phyloP scores from a whole-genome alignment of 1,284 basidiomycete species.

The Rhodotorula sp. region DNA sequence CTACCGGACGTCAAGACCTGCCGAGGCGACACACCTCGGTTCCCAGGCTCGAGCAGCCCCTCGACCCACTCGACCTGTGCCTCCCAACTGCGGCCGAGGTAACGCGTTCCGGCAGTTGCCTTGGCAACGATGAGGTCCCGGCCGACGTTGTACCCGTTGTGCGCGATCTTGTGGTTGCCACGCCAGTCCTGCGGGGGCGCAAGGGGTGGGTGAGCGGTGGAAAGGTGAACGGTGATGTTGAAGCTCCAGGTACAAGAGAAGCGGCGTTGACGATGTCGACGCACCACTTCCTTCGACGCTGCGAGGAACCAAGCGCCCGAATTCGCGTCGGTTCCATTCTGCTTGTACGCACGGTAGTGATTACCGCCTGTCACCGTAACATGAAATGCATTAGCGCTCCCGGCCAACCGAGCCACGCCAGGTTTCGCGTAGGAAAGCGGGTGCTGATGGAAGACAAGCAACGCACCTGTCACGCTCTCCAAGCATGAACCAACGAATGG shows the following conservation, averaged over 20 bases:
- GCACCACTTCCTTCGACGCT: conserved; percentile 48
- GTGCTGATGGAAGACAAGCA: background rate
- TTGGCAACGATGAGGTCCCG: conserved; percentile 48
- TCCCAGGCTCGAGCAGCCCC: conserved; percentile 47
- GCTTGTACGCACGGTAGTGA: conserved; percentile 52
- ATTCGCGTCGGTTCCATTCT: conserved; percentile 50
- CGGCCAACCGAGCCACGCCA: no score
- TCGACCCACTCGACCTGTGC: conserved; percentile 49
- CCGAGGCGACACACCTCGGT: conserved; percentile 36
- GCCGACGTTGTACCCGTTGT: conserved; percentile 51
- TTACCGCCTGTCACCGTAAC: conserved; percentile 45
- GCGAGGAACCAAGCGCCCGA: conserved; percentile 52
- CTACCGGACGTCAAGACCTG: background rate
- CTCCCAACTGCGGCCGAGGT: conserved; percentile 48
- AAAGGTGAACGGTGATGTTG: no score
- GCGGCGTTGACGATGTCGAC: no score
- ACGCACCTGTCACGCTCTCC: conserved; percentile 50
- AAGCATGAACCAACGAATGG: conserved; percentile 48
- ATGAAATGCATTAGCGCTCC: background rate
- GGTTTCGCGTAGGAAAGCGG: no score
- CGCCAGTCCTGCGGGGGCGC: conserved; percentile 27
- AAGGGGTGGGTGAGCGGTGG: background rate
- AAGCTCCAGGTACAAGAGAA: no score
- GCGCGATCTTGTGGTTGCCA: conserved; percentile 49
- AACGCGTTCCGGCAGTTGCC: conserved; percentile 47